Base-by-base conservation (phyloP, 2,329 filamentous ascomycete species). In the Dothistroma pini region DNA sequence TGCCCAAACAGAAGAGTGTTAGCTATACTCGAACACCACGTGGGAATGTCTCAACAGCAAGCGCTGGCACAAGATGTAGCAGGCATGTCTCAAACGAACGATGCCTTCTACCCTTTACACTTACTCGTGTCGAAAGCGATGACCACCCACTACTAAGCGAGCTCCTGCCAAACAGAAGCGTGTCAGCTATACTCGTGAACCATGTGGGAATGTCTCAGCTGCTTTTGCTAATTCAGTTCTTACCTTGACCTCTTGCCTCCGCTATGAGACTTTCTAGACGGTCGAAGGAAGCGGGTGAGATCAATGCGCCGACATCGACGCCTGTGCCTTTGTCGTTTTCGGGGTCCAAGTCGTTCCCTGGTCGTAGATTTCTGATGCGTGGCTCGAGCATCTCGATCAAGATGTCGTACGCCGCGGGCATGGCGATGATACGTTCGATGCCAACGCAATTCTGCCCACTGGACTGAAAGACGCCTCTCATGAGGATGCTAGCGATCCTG, bases 401-500 rank as follows among this genome's bases (percentile, higher is more conserved):
- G 59, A 81, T 80, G 64, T 89, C 82, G 78, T 97, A 96, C 56
- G 90, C 82, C n/a, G 79, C 80, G 1, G 91, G 88, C 16, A 90
- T 83, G 25, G 89, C 91, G 68, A 97, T 88, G 71, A 97, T 88
- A 59, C 95, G 89, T 79, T 99, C 95, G 68, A 97, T 93, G 58
- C 95, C 95, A 72, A 99, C 93, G 77, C 95, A 99, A 78, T 99
- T 99, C 76, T 99, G 95, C 1, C 95, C 95, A 16, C 92, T 89
- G 56, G 92, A 92, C 76, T 99, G 95, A 78, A 97, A 99, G 10
- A 91, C 91, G 56, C 93, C 95, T 57, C 95, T 87, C 78, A 99
- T 88, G 64, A 97, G 84, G 65, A 96, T 89, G 64, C 92, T 90
- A 44, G 85, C 84, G 54, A 97, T 87, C 48, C 89, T 86, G 4